phyloP scores from a whole-genome alignment of 2,329 filamentous ascomycete species.

The Conoideocrella luteorostrata region DNA sequence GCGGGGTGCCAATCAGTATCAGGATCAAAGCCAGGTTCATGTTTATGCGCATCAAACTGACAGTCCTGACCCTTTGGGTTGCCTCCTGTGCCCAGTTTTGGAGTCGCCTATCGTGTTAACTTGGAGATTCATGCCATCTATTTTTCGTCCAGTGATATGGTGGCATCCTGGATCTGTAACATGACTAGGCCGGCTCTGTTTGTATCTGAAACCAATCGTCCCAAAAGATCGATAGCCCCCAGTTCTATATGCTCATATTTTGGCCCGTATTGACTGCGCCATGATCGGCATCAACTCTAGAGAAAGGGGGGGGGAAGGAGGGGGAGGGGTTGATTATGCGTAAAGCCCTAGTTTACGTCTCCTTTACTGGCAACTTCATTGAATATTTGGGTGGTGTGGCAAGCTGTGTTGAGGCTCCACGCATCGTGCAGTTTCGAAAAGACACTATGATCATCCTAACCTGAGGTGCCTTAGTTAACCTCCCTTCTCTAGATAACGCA shows the following conservation, averaged over 20 bases:
- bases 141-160: slow-evolving; percentile 1
- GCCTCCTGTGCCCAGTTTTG: too few species aligned
- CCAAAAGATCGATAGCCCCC: not conserved
- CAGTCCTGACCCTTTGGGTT: too few species aligned
- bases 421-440: not conserved
- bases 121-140: not conserved
- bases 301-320: not conserved
- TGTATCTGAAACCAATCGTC: slow-evolving; percentile 4
- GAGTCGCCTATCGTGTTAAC: not conserved
- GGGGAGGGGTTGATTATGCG: not conserved
- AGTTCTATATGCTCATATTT: not conserved
- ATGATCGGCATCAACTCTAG: not conserved
- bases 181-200: not conserved
- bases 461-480: not conserved
- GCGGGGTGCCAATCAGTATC: not conserved
- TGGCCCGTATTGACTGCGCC: not conserved
- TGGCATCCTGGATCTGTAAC: slow-evolving; percentile 3
- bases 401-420: not conserved
- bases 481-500: too few species aligned
- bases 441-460: not conserved
- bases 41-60: too few species aligned
- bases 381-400: not conserved
- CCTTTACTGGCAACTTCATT: not conserved
- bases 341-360: not conserved
- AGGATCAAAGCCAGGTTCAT: slow-evolving; percentile 1